phyloP scores from a whole-genome alignment of 2,329 filamentous ascomycete genomes.

The Parastagonospora nodorum region DNA sequence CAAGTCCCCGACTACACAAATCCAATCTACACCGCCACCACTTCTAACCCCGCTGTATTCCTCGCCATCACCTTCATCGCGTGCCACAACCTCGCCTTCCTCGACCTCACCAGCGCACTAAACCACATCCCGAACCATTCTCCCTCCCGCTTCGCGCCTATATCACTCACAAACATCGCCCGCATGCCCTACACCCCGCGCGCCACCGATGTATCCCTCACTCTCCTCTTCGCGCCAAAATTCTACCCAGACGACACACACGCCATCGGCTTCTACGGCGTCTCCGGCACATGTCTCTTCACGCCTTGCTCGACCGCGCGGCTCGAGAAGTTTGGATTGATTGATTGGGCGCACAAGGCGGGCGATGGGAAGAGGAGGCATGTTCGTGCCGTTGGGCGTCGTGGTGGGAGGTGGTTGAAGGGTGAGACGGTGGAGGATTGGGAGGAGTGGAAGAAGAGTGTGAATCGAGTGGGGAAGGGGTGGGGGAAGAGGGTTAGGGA shows the following conservation, averaged over 20 bases:
- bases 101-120: constrained; percentile 21
- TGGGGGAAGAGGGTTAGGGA: constrained; percentile 5
- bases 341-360: constrained; percentile 4
- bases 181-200: not conserved
- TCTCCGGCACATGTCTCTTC: constrained; percentile 6
- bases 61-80: constrained; percentile 29
- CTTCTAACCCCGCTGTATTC: constrained; percentile 21
- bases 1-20: not conserved
- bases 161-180: not conserved
- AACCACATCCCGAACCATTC: constrained; percentile 29
- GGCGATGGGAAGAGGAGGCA: not conserved
- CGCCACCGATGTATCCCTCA: not conserved
- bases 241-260: constrained; percentile 22
- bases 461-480: not conserved
- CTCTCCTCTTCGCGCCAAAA: constrained; percentile 18
- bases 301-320: constrained; percentile 14
- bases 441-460: not conserved
- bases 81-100: constrained; percentile 18
- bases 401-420: constrained; percentile 11
- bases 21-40: constrained; percentile 19
- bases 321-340: constrained; percentile 4
- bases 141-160: not conserved
- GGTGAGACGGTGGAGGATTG: too few species aligned
- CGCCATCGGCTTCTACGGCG: constrained; percentile 15
- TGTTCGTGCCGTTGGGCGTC: constrained; percentile 6